phyloP scores from a whole-genome alignment of 495 filamentous ascomycete species.

The Aspergillus sclerotiicarbonarius region DNA sequence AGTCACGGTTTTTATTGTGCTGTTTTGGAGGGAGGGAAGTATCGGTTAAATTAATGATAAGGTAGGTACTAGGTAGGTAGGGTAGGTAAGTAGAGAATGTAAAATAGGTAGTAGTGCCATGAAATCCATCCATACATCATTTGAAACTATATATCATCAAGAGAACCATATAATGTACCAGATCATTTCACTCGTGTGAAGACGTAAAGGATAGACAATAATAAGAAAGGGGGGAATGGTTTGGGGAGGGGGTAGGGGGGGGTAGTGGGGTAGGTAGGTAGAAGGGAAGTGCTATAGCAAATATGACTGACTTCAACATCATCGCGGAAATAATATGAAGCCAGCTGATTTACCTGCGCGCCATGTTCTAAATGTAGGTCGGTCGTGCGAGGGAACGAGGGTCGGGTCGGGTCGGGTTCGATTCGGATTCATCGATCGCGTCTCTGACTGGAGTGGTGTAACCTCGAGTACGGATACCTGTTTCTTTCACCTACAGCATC shows the following conservation, averaged over 20 bases:
- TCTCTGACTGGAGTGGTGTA: not conserved
- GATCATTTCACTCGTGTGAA: not conserved
- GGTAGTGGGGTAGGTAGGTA: not conserved
- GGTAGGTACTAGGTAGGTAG: no score
- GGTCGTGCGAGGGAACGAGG: not conserved
- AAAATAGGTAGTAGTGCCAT: no score
- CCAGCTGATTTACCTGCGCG: not conserved
- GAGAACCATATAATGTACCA: not conserved
- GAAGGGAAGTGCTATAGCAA: not conserved
- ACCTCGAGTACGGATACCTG: not conserved
- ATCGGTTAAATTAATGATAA: no score
- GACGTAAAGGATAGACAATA: not conserved
- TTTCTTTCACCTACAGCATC: conserved; percentile 13
- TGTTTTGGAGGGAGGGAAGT: no score
- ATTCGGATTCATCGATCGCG: not conserved
- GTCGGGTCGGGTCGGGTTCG: not conserved
- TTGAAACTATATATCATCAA: not conserved
- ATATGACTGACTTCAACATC: not conserved
- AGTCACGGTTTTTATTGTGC: no score
- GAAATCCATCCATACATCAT: no score
- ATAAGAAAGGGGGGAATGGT: not conserved
- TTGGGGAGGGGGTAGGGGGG: not conserved
- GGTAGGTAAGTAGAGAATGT: no score
- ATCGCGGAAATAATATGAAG: not conserved
- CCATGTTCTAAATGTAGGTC: not conserved